A percentile compares a stretch with the other conserved stretches of the same genome.
Evolutionary conservation across 192 early-diverging fungal species (phyloP).

Genomic region (Gorgonomyces haynaldii): DNA sequence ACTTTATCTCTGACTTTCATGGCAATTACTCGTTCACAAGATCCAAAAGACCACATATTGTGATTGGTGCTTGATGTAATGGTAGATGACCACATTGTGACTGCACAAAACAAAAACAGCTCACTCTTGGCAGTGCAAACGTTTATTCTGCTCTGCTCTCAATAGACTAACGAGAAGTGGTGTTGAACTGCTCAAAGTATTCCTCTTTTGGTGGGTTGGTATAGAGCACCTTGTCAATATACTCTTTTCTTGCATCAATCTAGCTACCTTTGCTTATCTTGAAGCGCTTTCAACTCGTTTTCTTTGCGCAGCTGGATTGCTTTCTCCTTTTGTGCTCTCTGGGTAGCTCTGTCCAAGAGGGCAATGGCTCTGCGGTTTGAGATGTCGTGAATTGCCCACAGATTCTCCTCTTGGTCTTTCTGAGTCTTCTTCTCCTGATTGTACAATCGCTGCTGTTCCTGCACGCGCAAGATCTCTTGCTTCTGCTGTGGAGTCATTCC

Average conservation of each 20-base stretch:
- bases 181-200: slow-evolving; percentile 47
- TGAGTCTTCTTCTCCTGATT: slow-evolving; percentile 17
- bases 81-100: slow-evolving; percentile 1
- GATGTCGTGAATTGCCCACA: slow-evolving; percentile 23
- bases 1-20: background rate
- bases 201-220: slow-evolving; percentile 37
- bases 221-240: slow-evolving; percentile 39
- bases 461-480: slow-evolving; percentile 20
- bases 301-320: slow-evolving; percentile 21
- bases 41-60: background rate
- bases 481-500: slow-evolving; percentile 39
- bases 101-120: slow-evolving; percentile 1
- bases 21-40: slow-evolving; percentile 1
- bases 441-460: slow-evolving; percentile 36
- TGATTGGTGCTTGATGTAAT: background rate
- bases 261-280: slow-evolving; percentile 26
- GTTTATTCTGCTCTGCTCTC: slow-evolving; percentile 6
- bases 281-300: slow-evolving; percentile 27
- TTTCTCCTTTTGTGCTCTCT: slow-evolving; percentile 15
- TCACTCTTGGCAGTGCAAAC: slow-evolving; percentile 2
- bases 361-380: slow-evolving; percentile 25
- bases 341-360: slow-evolving; percentile 31
- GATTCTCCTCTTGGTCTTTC: slow-evolving; percentile 17
- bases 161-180: slow-evolving; percentile 23
- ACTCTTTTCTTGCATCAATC: slow-evolving; percentile 19